Evolutionary conservation across 2,329 filamentous ascomycete species (phyloP).

Genomic region (Diplodia seriata): DNA sequence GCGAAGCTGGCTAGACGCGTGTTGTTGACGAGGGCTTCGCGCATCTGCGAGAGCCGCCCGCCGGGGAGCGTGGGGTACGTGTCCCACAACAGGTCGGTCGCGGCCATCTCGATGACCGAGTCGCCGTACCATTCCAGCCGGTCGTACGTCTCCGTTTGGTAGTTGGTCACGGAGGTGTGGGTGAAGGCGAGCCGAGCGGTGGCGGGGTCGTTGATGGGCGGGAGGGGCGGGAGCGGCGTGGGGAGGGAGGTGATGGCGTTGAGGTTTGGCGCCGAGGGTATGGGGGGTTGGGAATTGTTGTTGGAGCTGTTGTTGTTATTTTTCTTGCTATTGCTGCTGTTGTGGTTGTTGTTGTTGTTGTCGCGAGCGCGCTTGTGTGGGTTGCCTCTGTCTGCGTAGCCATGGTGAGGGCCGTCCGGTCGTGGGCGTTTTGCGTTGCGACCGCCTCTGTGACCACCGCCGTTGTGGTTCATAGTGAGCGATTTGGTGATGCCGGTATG

Average conservation of each 20-base stretch:
- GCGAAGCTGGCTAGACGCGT: slow-evolving; percentile 75
- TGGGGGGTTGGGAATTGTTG: too few species aligned
- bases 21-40: slow-evolving; percentile 83
- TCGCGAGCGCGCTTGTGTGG: slow-evolving; percentile 1
- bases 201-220: slow-evolving; percentile 64
- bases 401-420: neutral
- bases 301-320: too few species aligned
- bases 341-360: neutral
- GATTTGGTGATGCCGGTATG: neutral
- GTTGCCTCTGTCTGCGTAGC: neutral
- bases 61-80: slow-evolving; percentile 39
- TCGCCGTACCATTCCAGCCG: slow-evolving; percentile 89
- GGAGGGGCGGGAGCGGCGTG: slow-evolving; percentile 62
- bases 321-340: neutral
- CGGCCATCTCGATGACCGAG: slow-evolving; percentile 79
- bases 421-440: slow-evolving; percentile 2
- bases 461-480: neutral
- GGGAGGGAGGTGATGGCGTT: neutral
- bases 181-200: slow-evolving; percentile 71
- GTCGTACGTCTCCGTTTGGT: slow-evolving; percentile 67
- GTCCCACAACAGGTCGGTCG: slow-evolving; percentile 75
- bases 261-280: neutral
- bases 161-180: slow-evolving; percentile 55
- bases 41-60: slow-evolving; percentile 75
- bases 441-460: neutral